Conservation (phyloP, 2,329 filamentous ascomycete species). For the Botryotinia globosa region DNA sequence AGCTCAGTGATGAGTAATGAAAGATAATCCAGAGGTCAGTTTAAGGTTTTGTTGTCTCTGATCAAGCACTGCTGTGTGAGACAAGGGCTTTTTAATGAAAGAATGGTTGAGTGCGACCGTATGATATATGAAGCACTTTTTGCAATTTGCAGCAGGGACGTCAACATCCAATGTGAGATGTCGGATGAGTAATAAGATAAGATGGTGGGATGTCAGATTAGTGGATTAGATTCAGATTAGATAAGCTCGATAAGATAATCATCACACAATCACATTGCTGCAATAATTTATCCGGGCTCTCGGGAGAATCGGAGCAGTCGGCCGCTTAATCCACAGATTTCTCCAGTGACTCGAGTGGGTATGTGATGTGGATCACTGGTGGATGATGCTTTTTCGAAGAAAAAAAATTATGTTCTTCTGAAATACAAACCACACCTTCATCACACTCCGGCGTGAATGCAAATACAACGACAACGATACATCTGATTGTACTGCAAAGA, state of each 20-base stretch:
- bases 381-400: background rate
- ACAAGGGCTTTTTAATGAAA: background rate
- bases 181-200: slow-evolving; percentile 3
- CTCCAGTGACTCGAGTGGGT: too few relatives aligned
- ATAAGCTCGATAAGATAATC: background rate
- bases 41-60: slow-evolving; percentile 10
- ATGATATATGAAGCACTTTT: background rate
- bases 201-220: slow-evolving; percentile 1
- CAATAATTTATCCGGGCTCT: background rate
- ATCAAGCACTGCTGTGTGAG: background rate
- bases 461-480: background rate
- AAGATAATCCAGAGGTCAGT: background rate
- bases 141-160: background rate
- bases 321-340: background rate
- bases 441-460: background rate
- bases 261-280: background rate
- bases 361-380: background rate
- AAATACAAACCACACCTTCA: background rate
- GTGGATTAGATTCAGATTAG: slow-evolving; percentile 1
- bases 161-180: background rate
- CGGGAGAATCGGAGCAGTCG: background rate
- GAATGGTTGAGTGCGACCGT: background rate
- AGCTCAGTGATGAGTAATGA: background rate
- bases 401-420: slow-evolving; percentile 1
- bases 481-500: background rate